These are phyloP conservation scores for Cyberlindnera misumaiensis DNA, from an alignment of 805 yeast genomes.

Conservation along the genomic window DNA sequence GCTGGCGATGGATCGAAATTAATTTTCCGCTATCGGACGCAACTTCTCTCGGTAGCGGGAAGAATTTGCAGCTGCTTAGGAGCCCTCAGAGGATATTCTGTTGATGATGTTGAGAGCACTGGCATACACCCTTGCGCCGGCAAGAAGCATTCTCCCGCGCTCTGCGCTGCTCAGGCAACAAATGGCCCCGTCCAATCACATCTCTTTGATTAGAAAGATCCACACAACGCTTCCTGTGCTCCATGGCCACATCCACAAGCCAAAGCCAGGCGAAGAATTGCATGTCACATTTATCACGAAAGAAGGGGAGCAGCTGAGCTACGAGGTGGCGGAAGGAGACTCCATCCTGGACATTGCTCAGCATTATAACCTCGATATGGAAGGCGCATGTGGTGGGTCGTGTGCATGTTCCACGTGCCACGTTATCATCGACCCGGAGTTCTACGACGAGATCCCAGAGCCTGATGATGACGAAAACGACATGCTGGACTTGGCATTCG, in stretches of 20 bases:
- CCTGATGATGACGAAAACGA: constrained; percentile 98
- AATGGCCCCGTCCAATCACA: constrained; percentile 12
- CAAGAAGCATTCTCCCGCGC: background rate
- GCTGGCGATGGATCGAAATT: no score
- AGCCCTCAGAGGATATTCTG: background rate
- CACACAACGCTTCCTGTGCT: constrained; percentile 19
- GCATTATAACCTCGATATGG: constrained; percentile 90
- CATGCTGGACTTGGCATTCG: constrained; percentile 96
- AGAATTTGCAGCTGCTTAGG: background rate
- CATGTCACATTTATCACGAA: constrained; percentile 85
- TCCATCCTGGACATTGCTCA: constrained; percentile 90
- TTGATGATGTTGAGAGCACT: constrained; percentile 8
- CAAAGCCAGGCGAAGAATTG: constrained; percentile 88
- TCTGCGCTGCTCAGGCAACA: background rate
- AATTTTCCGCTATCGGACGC: no score
- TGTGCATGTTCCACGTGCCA: constrained; percentile 99
- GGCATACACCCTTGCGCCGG: constrained; percentile 1
- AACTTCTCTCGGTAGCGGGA: no score
- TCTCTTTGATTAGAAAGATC: constrained; percentile 21
- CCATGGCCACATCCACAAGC: constrained; percentile 88
- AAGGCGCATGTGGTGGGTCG: constrained; percentile 98
- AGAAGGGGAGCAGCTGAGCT: constrained; percentile 77
- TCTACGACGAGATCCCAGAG: constrained; percentile 84
- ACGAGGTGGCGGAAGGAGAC: constrained; percentile 91
- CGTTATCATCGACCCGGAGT: constrained; percentile 92